Evolutionary conservation across 1,284 basidiomycete genomes (phyloP), one percentile per base, ranked within the genome.

Genomic region (Pascua guehoae): DNA sequence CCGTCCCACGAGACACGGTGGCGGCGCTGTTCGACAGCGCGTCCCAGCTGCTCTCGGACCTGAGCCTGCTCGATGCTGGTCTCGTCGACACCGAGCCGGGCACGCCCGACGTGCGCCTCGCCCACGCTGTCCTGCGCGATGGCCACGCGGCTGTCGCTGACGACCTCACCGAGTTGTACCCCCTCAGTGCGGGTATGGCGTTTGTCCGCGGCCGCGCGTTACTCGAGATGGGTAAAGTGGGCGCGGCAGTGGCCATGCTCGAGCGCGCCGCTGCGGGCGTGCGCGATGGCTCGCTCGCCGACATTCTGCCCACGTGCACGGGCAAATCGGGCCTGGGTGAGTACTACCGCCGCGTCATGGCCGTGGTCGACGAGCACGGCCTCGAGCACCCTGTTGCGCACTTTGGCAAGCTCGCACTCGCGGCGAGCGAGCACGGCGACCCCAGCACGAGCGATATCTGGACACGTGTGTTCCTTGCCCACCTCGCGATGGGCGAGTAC

Each of bases 281-380:
- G 62, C 87, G 91, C 63, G 73, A 71, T 47, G 67, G 66, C 2
- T 61, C 66, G 1, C 76, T 92, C 37, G 76, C 79, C 0, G 73
- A 78, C 16, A 82, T 91, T 48, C 78, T 91, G 51, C 88, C 88
- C 18, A 79, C 79, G 32, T 79, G 79, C 36, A 79, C 81, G 48
- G 69, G 83, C 14, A 82, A 84, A 55, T 81, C 83, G 56, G 85
- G 85, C 7, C 80, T 85, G 54, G 85, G 86, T 66, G 80, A 81
- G 7, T 95, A 89, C 78, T 93, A 91, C 76, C 75, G 86, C 40
- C 88, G 91, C 72, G 81, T 84, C 46, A 83, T 86, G n/a, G 78
- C 81, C 24, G 77, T 92, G 12, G 92, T 91, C 79, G 87, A 85
- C 67, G 78, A 81, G 47, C 80, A 79, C 44, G 78, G 77, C 37